Percentiles rank a stretch among this genome's conserved stretches.
phyloP scores from a whole-genome alignment of 176 grass and related monocot genomes.

The Bothriochloa decipiens region DNA sequence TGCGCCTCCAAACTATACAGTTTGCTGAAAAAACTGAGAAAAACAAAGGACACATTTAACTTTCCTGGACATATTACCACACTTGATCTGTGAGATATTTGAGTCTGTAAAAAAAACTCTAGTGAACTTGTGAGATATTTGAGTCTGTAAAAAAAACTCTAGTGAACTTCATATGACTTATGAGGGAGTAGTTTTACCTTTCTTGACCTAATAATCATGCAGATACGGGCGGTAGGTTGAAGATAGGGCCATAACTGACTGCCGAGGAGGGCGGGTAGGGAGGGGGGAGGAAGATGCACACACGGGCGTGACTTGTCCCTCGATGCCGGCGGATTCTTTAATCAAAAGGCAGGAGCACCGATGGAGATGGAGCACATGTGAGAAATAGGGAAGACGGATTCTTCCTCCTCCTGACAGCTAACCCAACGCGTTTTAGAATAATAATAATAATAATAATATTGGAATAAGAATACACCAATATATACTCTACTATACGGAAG shows the following conservation, averaged over 20 bases:
- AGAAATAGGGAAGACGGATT: constrained; percentile 35
- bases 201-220: not conserved
- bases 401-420: constrained; percentile 36
- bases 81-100: not conserved
- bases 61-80: not conserved
- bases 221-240: too few relatives aligned
- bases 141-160: not conserved
- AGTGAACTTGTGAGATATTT: too few relatives aligned
- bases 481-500: constrained; percentile 13
- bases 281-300: constrained; percentile 21
- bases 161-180: not conserved
- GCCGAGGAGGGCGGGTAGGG: not conserved
- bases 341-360: constrained; percentile 44
- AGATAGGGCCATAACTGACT: constrained; percentile 10
- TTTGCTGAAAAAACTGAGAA: too few relatives aligned
- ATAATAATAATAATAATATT: not conserved
- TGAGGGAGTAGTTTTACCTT: not conserved
- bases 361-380: constrained; percentile 41
- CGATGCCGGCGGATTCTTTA: constrained; percentile 52
- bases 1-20: not conserved
- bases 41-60: too few relatives aligned
- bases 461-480: not conserved
- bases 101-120: too few relatives aligned
- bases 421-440: constrained; percentile 33
- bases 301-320: constrained; percentile 37